Conservation (phyloP, 176 grass and related monocot genomes). For the Musa acuminata region DNA sequence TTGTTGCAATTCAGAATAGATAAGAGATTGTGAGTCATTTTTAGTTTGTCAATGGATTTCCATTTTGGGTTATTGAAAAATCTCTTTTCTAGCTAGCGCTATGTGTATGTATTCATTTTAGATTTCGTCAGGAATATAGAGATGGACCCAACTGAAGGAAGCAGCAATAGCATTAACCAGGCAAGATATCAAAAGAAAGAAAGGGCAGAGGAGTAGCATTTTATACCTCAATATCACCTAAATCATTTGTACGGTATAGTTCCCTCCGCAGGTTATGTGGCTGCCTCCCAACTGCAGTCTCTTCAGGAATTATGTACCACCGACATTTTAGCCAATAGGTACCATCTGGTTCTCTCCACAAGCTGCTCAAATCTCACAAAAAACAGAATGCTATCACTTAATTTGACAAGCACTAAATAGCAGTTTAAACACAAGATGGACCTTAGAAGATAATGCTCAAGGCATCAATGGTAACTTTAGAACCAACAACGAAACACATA, state of each 20-base stretch:
- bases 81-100: too few relatives aligned
- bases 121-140: too few relatives aligned
- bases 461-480: not conserved
- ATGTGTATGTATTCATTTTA: too few relatives aligned
- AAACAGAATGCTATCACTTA: not conserved
- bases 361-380: constrained; percentile 25
- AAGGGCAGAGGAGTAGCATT: not conserved
- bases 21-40: too few relatives aligned
- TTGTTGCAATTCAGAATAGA: too few relatives aligned
- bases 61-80: too few relatives aligned
- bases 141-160: not conserved
- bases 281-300: constrained; percentile 88
- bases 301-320: constrained; percentile 91
- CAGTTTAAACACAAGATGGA: not conserved
- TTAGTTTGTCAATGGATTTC: too few relatives aligned
- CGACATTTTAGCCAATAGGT: constrained; percentile 59
- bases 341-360: constrained; percentile 73
- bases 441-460: not conserved
- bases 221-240: constrained; percentile 57
- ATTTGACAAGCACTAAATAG: not conserved
- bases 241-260: constrained; percentile 67
- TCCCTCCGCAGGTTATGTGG: constrained; percentile 85
- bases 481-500: not conserved
- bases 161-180: not conserved
- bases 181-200: not conserved